Evolutionary conservation across 1,284 basidiomycete genomes (phyloP).

Genomic region (Papiliotrema flavescens): DNA sequence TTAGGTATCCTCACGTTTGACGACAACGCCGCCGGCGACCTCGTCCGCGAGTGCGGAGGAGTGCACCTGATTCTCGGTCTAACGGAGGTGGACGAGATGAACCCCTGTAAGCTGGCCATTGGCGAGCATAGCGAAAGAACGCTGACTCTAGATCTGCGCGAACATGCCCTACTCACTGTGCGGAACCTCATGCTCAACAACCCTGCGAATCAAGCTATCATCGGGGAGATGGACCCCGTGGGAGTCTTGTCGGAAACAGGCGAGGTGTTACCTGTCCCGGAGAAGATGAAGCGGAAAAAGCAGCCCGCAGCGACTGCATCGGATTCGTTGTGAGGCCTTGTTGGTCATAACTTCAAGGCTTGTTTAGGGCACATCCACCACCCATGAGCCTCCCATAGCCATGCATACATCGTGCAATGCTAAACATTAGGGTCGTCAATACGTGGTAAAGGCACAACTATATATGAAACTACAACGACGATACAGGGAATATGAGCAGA

Average conservation of each 20-base stretch:
- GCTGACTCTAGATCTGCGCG: constrained; percentile 65
- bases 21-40: constrained; percentile 64
- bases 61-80: constrained; percentile 75
- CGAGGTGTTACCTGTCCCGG: constrained; percentile 52
- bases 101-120: constrained; percentile 69
- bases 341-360: too few species aligned
- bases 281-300: constrained; percentile 36
- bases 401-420: not conserved
- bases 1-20: constrained; percentile 69
- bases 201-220: constrained; percentile 69
- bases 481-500: too few species aligned
- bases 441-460: too few species aligned
- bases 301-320: not conserved
- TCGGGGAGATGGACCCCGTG: constrained; percentile 65
- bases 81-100: constrained; percentile 82
- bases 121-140: too few species aligned
- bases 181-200: constrained; percentile 73
- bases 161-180: constrained; percentile 81
- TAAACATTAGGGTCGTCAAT: not conserved
- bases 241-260: constrained; percentile 57
- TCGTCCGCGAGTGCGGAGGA: constrained; percentile 64
- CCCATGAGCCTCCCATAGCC: too few species aligned
- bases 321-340: too few species aligned
- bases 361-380: too few species aligned
- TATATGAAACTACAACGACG: too few species aligned